Evolutionary conservation across 148 eudicot species (phyloP).

Genomic region (Rhododendron henanense): DNA sequence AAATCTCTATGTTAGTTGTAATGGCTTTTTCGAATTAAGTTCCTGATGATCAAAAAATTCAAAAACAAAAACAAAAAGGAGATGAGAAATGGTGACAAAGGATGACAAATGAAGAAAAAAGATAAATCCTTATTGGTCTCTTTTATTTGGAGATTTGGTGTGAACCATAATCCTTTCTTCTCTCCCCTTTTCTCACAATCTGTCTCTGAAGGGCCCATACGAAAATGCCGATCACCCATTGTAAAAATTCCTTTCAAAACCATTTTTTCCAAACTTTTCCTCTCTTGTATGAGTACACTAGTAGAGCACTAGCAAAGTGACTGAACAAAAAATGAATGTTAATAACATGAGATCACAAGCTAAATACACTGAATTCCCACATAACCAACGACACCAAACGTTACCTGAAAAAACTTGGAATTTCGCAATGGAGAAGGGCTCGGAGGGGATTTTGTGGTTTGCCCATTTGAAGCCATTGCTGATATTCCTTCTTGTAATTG

Average conservation of each 20-base stretch:
- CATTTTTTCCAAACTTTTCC: neutral
- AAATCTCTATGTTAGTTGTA: neutral
- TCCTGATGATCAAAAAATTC: neutral
- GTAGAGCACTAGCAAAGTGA: neutral
- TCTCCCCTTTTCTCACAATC: neutral
- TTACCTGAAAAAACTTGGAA: constrained; percentile 26
- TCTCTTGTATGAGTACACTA: neutral
- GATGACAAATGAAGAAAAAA: neutral
- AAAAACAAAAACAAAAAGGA: neutral
- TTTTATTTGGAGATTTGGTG: neutral
- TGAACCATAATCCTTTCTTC: neutral
- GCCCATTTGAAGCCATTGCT: constrained; percentile 28
- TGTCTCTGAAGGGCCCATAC: neutral
- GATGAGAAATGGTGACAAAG: neutral
- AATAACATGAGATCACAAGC: neutral
- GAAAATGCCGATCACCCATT: neutral
- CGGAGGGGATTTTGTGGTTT: constrained; percentile 19
- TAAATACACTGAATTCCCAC: neutral
- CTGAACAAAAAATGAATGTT: neutral
- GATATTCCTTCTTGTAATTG: constrained; percentile 7
- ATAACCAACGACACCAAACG: neutral
- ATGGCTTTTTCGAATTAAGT: neutral
- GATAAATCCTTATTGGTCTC: neutral
- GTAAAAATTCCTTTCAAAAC: neutral
- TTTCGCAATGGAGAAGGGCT: constrained; percentile 22